phyloP scores from a whole-genome alignment of 2,329 filamentous ascomycete genomes.

The Pezicula carpinea region DNA sequence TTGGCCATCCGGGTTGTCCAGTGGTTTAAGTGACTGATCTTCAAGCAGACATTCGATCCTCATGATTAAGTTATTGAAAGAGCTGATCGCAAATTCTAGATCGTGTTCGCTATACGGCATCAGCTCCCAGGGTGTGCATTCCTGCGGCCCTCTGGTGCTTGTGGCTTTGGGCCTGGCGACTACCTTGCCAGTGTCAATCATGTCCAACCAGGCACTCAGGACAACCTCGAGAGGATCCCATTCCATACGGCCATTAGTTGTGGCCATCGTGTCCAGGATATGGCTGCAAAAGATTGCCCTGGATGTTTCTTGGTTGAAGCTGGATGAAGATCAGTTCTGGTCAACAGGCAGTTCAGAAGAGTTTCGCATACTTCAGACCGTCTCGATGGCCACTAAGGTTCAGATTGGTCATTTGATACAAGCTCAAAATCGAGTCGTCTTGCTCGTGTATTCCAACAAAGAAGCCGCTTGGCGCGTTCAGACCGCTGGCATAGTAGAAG shows the following conservation, averaged over 20 bases:
- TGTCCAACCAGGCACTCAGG: slow-evolving; percentile 13
- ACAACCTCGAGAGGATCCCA: slow-evolving; percentile 20
- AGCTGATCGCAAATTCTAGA: slow-evolving; percentile 1
- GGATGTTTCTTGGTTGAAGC: slow-evolving; percentile 11
- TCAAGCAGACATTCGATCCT: slow-evolving; percentile 7
- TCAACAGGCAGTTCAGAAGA: neutral
- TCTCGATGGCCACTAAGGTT: slow-evolving; percentile 8
- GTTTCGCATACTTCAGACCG: neutral
- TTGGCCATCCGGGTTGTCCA: slow-evolving; percentile 10
- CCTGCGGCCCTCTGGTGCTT: neutral
- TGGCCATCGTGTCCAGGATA: neutral
- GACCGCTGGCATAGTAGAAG: slow-evolving; percentile 13
- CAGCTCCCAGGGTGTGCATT: slow-evolving; percentile 11
- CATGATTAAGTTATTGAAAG: slow-evolving; percentile 7
- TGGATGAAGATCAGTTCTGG: slow-evolving; percentile 2
- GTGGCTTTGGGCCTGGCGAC: slow-evolving; percentile 3
- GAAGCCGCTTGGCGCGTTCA: slow-evolving; percentile 5
- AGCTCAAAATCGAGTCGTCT: slow-evolving; percentile 5
- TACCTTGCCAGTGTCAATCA: slow-evolving; percentile 13
- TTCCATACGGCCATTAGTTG: slow-evolving; percentile 11
- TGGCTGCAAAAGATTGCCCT: slow-evolving; percentile 13
- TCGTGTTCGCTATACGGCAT: slow-evolving; percentile 11
- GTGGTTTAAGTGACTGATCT: slow-evolving; percentile 1
- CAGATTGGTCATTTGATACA: slow-evolving; percentile 9
- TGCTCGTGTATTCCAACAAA: slow-evolving; percentile 4